These are phyloP conservation scores for Plasmopara viticola DNA, from an alignment of 352 stramenopile genomes.

Conservation along the genomic window DNA sequence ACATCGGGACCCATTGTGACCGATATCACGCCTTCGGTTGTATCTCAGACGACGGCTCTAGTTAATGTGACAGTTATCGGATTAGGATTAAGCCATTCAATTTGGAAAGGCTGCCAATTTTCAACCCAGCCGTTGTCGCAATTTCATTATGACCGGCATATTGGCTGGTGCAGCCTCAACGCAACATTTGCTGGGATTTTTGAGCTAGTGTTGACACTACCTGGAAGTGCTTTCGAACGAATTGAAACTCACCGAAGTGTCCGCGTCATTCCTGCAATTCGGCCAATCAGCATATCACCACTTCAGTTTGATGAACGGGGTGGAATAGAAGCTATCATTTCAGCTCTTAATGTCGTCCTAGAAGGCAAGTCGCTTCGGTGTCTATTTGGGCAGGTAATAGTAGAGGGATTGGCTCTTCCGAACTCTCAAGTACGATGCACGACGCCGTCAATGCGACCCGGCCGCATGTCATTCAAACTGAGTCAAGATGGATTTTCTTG, in stretches of 20 bases:
- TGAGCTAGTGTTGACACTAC: conserved; percentile 17
- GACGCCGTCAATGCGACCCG: conserved; percentile 22
- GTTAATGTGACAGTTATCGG: conserved; percentile 26
- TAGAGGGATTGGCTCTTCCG: conserved; percentile 26
- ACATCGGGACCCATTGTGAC: conserved; percentile 17
- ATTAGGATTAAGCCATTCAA: conserved; percentile 17
- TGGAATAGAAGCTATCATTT: conserved; percentile 30
- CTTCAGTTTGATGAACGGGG: conserved; percentile 40
- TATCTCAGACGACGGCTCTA: conserved; percentile 22
- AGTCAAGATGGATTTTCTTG: conserved; percentile 35
- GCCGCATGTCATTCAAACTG: conserved; percentile 14
- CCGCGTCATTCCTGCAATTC: conserved; percentile 25
- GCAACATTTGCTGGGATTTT: conserved; percentile 24
- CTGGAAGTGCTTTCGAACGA: conserved; percentile 1
- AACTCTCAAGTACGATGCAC: conserved; percentile 25
- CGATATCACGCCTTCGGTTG: conserved; percentile 21
- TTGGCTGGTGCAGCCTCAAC: conserved; percentile 27
- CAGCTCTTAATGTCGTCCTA: conserved; percentile 18
- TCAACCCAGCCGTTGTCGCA: conserved; percentile 12
- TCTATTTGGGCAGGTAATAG: conserved; percentile 24
- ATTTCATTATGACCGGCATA: conserved; percentile 8
- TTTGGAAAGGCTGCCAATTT: conserved; percentile 28
- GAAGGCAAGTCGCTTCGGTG: conserved; percentile 26
- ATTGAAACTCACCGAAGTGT: conserved; percentile 24
- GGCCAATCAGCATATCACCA: conserved; percentile 18